Evolutionary conservation across 768 basidiomycete species (phyloP).

Genomic region (Hortiboletus flavorubellus): DNA sequence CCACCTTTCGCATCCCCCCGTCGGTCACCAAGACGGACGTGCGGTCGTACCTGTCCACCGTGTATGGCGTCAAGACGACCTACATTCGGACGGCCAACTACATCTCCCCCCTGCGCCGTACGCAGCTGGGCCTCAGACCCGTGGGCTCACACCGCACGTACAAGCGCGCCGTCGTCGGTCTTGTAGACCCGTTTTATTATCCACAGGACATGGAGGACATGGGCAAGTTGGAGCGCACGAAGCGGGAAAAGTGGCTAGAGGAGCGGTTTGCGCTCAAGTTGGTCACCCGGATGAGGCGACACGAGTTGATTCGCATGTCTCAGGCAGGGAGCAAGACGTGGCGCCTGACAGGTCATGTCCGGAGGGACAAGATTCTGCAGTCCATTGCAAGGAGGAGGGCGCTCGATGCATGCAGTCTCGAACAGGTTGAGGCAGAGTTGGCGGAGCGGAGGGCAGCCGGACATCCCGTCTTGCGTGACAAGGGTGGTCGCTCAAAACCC

Average conservation of each 20-base stretch:
- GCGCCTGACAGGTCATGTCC: slow-evolving; percentile 39
- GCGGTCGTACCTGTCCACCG: slow-evolving; percentile 75
- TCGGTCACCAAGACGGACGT: slow-evolving; percentile 91
- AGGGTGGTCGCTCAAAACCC: not conserved
- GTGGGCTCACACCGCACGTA: slow-evolving; percentile 53
- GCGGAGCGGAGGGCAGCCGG: slow-evolving; percentile 25
- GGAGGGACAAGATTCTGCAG: slow-evolving; percentile 48
- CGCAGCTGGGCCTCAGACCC: slow-evolving; percentile 24
- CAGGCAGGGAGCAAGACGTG: slow-evolving; percentile 37
- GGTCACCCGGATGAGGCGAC: slow-evolving; percentile 35
- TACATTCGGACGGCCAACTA: slow-evolving; percentile 97
- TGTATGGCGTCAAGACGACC: slow-evolving; percentile 87
- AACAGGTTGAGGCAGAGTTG: slow-evolving; percentile 35
- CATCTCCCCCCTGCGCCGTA: slow-evolving; percentile 49
- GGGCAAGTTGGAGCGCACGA: slow-evolving; percentile 47
- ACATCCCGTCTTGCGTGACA: slow-evolving; percentile 23
- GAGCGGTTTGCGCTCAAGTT: slow-evolving; percentile 46
- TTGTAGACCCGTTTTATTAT: slow-evolving; percentile 93
- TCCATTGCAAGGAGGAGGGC: slow-evolving; percentile 47
- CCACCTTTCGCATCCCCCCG: slow-evolving; percentile 89
- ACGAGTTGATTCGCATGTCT: slow-evolving; percentile 34
- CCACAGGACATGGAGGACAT: slow-evolving; percentile 81
- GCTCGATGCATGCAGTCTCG: slow-evolving; percentile 39
- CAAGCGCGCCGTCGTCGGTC: slow-evolving; percentile 90
- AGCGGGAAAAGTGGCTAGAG: slow-evolving; percentile 62